Percentiles rank a stretch among this genome's conserved stretches.
phyloP scores from a whole-genome alignment of 176 grass and related monocot species.

The Lolium rigidum region DNA sequence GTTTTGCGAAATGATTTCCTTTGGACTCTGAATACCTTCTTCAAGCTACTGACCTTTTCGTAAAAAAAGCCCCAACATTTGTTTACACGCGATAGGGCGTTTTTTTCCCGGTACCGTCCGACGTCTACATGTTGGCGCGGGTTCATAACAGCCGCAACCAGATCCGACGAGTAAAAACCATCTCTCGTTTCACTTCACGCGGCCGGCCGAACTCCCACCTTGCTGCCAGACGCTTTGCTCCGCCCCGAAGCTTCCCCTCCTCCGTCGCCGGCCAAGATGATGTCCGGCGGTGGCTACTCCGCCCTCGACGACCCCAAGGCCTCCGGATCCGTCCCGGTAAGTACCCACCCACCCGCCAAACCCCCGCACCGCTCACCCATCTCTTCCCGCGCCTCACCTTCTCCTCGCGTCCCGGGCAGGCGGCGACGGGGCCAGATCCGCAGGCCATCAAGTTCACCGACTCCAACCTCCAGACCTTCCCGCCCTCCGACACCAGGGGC shows the following conservation, averaged over 20 bases:
- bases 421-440: constrained; percentile 70
- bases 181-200: background rate
- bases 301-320: constrained; percentile 85
- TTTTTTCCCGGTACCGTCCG: too few relatives aligned
- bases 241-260: constrained; percentile 5
- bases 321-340: constrained; percentile 91
- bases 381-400: background rate
- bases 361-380: background rate
- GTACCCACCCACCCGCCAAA: background rate
- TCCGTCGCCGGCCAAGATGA: constrained; percentile 69
- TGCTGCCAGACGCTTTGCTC: constrained; percentile 17
- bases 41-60: too few relatives aligned
- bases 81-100: too few relatives aligned
- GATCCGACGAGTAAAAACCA: constrained; percentile 20
- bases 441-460: constrained; percentile 79
- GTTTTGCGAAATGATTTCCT: too few relatives aligned
- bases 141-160: constrained; percentile 16
- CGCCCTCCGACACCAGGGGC: constrained; percentile 77
- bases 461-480: constrained; percentile 93
- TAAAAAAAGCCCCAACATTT: too few relatives aligned
- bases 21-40: too few relatives aligned
- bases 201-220: background rate
- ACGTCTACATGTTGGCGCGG: background rate
- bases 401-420: constrained; percentile 47
- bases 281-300: constrained; percentile 92